Conservation (phyloP, 2,329 filamentous ascomycete genomes). For the Ambrosiella cleistominuta region DNA sequence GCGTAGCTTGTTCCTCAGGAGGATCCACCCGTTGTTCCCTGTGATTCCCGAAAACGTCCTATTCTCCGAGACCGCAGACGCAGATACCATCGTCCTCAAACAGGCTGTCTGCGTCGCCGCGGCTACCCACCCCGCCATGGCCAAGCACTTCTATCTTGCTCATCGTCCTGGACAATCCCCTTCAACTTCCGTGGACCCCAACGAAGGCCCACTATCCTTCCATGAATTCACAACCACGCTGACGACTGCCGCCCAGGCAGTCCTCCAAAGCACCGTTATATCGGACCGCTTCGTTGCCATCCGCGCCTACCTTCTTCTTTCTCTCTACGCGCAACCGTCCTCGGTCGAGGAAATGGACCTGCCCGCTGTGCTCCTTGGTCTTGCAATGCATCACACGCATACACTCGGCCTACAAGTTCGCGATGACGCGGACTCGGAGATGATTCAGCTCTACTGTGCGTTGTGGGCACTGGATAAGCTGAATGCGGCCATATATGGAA, state of each 20-base stretch:
- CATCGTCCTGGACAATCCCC: conserved; percentile 15
- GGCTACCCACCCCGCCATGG: conserved; percentile 30
- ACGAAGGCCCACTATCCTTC: conserved; percentile 24
- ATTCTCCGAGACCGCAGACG: conserved; percentile 18
- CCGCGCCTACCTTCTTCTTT: conserved; percentile 34
- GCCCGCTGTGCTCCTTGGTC: conserved; percentile 33
- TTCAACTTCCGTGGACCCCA: not conserved
- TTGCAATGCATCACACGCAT: conserved; percentile 39
- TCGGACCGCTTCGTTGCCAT: conserved; percentile 37
- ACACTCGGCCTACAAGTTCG: conserved; percentile 37
- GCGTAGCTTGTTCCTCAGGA: conserved; percentile 29
- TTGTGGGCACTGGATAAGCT: conserved; percentile 45
- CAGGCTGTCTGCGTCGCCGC: conserved; percentile 40
- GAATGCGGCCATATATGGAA: conserved; percentile 40
- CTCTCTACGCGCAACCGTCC: conserved; percentile 40
- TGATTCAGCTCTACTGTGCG: conserved; percentile 36
- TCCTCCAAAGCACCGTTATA: conserved; percentile 36
- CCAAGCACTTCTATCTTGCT: conserved; percentile 27
- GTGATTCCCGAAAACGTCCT: conserved; percentile 27
- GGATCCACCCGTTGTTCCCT: conserved; percentile 38
- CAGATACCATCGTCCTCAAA: conserved; percentile 27
- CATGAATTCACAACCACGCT: conserved; percentile 31
- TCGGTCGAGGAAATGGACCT: conserved; percentile 35
- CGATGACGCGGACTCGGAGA: conserved; percentile 25
- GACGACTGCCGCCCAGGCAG: conserved; percentile 30